Conservation (phyloP, 768 basidiomycete genomes). For the Trametes sanguinea region DNA sequence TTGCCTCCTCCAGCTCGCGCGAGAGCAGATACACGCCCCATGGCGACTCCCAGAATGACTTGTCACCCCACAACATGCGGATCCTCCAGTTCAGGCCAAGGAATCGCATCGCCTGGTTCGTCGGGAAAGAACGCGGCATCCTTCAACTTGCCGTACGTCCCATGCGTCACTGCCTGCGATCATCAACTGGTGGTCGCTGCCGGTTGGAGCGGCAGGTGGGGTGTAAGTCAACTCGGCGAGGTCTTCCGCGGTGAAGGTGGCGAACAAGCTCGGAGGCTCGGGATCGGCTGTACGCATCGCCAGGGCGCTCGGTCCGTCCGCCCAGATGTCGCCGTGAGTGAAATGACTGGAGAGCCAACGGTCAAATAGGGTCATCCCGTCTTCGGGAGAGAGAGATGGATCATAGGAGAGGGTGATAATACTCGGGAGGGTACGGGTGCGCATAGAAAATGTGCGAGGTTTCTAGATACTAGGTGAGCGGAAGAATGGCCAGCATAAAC, state of each 20-base stretch:
- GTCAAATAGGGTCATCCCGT: neutral
- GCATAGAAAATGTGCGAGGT: constrained; percentile 2
- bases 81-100: neutral
- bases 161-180: neutral
- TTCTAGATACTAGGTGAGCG: neutral
- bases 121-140: neutral
- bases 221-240: neutral
- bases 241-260: constrained; percentile 1
- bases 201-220: neutral
- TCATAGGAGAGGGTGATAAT: constrained; percentile 11
- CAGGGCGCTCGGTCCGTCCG: neutral
- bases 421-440: neutral
- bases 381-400: neutral
- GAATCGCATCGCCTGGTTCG: neutral
- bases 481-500: no score
- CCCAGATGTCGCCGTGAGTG: constrained; percentile 8
- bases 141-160: neutral
- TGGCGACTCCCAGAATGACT: constrained; percentile 8
- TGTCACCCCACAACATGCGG: neutral
- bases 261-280: neutral
- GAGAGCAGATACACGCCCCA: neutral
- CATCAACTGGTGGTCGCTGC: neutral
- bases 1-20: neutral
- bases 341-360: constrained; percentile 12
- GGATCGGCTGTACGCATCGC: neutral